Evolutionary conservation across 495 filamentous ascomycete species (phyloP), one percentile per base, ranked within the genome.

Genomic region (Parathielavia appendiculata): DNA sequence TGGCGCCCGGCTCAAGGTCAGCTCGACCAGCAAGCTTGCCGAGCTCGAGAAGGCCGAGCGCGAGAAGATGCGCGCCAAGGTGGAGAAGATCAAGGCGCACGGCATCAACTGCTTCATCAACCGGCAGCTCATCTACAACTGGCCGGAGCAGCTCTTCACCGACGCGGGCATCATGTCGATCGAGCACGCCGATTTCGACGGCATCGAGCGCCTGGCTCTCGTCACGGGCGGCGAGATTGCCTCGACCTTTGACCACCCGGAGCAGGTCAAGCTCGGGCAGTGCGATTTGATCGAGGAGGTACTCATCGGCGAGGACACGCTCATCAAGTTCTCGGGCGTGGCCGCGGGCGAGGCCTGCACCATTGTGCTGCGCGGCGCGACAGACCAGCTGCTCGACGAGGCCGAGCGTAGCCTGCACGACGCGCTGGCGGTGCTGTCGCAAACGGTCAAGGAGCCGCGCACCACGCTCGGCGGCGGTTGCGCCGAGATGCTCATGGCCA

Each of bases 91-190:
- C 79, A 98, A 97, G 83, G 83, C 90, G 36, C 95, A 98, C 67
- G 93, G 93, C 41, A 96, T 98, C 77, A 98, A 98, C 82, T 97
- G 95, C 79, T 98, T 98, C 76, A 95, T 98, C 69, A 98, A 98
- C 80, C 81, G 93, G 60, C 93, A 98, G 70, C 82, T 98, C 46
- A 98, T 98, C 75, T 98, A 98, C 82, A 98, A 98, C 82, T 97
- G 93, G 92, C 93, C 93, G 36, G 93, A 98, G 72, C 95, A 97
- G 75, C 87, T 98, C 50, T 98, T 98, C 71, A 89, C 92, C 23
- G 93, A 98, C 71, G 92, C 91, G 11, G 95, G 93, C 51, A 97
- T 98, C 74, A 85, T 95, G 77, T 96, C 92, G 16, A 98, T 98
- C 65, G 93, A 98, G 79, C 93, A 98, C 71, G 93, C 93, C 59